Evolutionary conservation across 164 flowering plant genomes (phyloP).

Genomic region (Saururus chinensis): DNA sequence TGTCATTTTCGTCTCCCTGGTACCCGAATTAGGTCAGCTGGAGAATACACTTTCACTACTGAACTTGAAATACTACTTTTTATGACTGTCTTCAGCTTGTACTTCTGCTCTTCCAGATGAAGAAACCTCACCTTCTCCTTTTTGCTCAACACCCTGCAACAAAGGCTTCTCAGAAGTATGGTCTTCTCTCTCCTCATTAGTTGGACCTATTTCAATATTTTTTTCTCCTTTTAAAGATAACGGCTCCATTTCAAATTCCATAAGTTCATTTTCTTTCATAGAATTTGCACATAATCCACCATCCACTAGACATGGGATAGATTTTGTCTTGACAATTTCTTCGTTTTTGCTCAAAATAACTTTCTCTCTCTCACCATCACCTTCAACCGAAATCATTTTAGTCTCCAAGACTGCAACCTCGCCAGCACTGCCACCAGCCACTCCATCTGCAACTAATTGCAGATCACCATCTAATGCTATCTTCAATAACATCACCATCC

Average conservation of each 20-base stretch:
- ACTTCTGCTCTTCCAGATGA: constrained; percentile 13
- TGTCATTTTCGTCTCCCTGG: constrained; percentile 7
- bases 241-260: neutral
- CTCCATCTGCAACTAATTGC: neutral
- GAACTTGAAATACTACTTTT: constrained; percentile 9
- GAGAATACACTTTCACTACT: constrained; percentile 8
- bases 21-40: constrained; percentile 17
- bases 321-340: neutral
- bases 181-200: neutral
- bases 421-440: neutral
- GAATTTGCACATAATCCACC: neutral
- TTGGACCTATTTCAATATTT: neutral
- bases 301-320: too few species aligned
- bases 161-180: neutral
- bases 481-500: constrained; percentile 1
- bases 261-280: neutral
- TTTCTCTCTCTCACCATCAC: neutral
- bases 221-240: neutral
- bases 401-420: neutral
- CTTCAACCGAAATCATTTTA: neutral
- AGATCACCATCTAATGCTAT: neutral
- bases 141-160: neutral
- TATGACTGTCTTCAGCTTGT: constrained; percentile 6
- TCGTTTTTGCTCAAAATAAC: neutral
- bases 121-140: neutral